These are phyloP conservation scores for Suillus clintonianus DNA, from an alignment of 768 basidiomycete species.

Conservation along the genomic window DNA sequence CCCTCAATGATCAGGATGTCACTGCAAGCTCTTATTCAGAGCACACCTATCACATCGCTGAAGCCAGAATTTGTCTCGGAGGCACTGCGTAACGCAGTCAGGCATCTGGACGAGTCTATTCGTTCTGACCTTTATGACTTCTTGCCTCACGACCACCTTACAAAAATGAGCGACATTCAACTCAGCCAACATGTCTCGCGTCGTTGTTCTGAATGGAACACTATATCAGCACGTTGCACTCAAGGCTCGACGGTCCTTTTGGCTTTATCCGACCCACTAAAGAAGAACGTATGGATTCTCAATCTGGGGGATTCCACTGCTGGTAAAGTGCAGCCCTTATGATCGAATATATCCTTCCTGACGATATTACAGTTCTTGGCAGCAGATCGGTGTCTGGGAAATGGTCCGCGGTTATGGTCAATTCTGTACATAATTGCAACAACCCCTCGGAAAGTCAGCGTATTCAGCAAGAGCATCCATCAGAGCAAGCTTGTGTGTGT, in stretches of 20 bases:
- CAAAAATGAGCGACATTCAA: conserved; percentile 38
- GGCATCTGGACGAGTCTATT: conserved; percentile 44
- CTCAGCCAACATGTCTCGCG: conserved; percentile 42
- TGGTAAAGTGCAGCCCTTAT: conserved; percentile 18
- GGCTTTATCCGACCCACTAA: conserved; percentile 29
- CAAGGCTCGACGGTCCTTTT: conserved; percentile 36
- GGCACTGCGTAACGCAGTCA: conserved; percentile 39
- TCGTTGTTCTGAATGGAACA: conserved; percentile 38
- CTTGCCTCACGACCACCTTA: conserved; percentile 39
- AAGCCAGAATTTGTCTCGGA: conserved; percentile 39
- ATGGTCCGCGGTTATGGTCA: conserved; percentile 24
- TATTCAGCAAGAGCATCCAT: conserved; percentile 31
- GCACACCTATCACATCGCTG: conserved; percentile 18
- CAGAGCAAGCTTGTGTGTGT: conserved; percentile 29
- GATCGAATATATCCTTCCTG: conserved; percentile 1
- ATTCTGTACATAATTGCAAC: conserved; percentile 31
- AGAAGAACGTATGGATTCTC: conserved; percentile 32
- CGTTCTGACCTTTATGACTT: conserved; percentile 45
- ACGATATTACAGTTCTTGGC: conserved; percentile 20
- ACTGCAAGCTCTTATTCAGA: conserved; percentile 37
- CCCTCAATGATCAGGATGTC: conserved; percentile 42
- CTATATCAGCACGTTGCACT: conserved; percentile 32
- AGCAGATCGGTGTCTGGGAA: conserved; percentile 17
- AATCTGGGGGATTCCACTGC: conserved; percentile 39
- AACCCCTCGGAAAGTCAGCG: conserved; percentile 30